phyloP scores from a whole-genome alignment of 441 rosid species.

The Adansonia rubrostipa region DNA sequence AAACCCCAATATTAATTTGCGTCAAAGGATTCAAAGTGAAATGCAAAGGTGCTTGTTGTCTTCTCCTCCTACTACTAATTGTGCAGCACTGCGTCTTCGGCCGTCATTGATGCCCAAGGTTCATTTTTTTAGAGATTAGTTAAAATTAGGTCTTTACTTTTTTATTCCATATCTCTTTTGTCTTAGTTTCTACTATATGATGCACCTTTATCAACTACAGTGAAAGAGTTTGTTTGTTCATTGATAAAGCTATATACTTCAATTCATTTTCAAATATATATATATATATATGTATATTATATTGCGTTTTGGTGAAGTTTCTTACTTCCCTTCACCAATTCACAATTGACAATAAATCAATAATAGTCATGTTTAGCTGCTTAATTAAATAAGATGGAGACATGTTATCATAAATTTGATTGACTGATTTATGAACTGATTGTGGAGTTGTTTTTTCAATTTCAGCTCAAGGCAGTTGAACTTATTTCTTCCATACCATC shows the following conservation, averaged over 20 bases:
- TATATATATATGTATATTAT: background rate
- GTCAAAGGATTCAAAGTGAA: background rate
- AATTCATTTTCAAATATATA: background rate
- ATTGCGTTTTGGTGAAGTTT: background rate
- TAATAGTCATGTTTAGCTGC: background rate
- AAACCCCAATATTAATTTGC: background rate
- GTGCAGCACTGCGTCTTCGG: conserved; percentile 18
- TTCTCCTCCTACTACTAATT: background rate
- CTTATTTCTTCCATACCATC: conserved; percentile 32
- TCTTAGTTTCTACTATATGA: background rate
- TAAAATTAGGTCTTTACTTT: background rate
- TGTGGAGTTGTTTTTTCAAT: conserved; percentile 33
- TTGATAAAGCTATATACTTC: background rate
- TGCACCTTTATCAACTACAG: background rate
- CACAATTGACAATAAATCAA: conserved; percentile 6
- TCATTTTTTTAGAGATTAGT: background rate
- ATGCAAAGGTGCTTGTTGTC: conserved; percentile 21
- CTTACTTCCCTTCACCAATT: background rate
- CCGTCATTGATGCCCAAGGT: conserved; percentile 13
- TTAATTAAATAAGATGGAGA: background rate
- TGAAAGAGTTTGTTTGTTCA: background rate
- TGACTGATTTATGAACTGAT: conserved; percentile 4
- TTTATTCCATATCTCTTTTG: background rate
- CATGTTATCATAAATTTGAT: background rate
- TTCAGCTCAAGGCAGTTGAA: conserved; percentile 52